Evolutionary conservation across 352 stramenopile species (phyloP).

Genomic region (Globisporangium radiosum): DNA sequence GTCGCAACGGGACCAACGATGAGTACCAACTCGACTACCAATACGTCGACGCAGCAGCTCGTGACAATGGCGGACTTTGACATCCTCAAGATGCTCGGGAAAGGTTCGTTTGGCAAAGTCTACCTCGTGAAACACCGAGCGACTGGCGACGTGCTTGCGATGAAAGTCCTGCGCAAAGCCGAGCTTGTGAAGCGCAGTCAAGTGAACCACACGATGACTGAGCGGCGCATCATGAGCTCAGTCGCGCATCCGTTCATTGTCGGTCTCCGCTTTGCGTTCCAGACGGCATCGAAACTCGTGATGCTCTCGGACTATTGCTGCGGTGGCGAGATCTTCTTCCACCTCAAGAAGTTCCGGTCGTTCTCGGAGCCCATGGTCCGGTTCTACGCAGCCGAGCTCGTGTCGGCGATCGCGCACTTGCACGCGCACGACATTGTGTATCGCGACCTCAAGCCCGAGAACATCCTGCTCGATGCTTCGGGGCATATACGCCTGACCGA

Average conservation of each 20-base stretch:
- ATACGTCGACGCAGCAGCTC: conserved; percentile 8
- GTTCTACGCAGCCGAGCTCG: conserved; percentile 94
- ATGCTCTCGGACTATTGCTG: conserved; percentile 90
- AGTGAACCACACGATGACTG: conserved; percentile 86
- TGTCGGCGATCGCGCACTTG: conserved; percentile 81
- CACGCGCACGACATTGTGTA: conserved; percentile 92
- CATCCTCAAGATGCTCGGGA: conserved; percentile 97
- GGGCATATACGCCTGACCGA: conserved; percentile 91
- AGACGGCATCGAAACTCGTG: conserved; percentile 88
- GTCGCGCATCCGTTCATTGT: conserved; percentile 96
- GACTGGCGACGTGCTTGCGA: conserved; percentile 66
- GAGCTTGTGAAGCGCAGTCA: conserved; percentile 87
- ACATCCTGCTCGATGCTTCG: conserved; percentile 90
- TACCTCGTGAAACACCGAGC: conserved; percentile 93
- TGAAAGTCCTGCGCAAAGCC: conserved; percentile 85
- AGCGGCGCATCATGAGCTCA: conserved; percentile 85
- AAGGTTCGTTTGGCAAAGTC: conserved; percentile 96
- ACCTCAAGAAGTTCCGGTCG: conserved; percentile 87
- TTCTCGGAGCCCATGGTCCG: conserved; percentile 87
- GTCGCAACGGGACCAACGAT: background rate
- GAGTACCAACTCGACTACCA: no score
- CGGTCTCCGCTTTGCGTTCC: conserved; percentile 89
- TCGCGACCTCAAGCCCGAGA: conserved; percentile 91
- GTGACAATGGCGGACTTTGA: conserved; percentile 90
- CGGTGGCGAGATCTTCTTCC: conserved; percentile 90